Evolutionary conservation across 202 grass and related monocot species (phyloP).

Genomic region (Saccharum hybrid): DNA sequence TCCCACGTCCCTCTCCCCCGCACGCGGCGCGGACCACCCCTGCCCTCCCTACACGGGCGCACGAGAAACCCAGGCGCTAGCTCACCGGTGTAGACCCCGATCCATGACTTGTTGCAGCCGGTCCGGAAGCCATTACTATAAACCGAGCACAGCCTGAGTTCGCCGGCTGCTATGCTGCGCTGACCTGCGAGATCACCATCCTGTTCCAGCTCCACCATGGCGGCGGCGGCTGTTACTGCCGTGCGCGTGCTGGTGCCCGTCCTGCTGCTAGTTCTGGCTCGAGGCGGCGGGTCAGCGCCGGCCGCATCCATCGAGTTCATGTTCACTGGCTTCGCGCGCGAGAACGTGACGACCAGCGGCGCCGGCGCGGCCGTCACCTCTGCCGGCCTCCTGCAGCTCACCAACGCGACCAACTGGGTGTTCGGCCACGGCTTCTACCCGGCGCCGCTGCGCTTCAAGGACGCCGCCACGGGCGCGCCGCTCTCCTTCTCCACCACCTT

Average conservation of each 20-base stretch:
- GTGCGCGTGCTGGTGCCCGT: not conserved
- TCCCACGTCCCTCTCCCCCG: not conserved
- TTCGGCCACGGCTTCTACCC: conserved; percentile 67
- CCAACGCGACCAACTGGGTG: conserved; percentile 52
- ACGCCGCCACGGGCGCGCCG: conserved; percentile 19
- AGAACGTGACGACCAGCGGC: conserved; percentile 48
- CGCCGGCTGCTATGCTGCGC: not conserved
- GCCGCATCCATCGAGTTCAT: conserved; percentile 30
- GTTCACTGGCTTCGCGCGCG: conserved; percentile 36
- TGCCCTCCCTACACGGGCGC: not conserved
- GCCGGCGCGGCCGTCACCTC: conserved; percentile 44
- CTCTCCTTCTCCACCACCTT: conserved; percentile 83
- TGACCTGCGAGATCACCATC: no score
- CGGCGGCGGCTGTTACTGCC: not conserved
- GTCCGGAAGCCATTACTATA: not conserved
- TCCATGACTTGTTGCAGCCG: not conserved
- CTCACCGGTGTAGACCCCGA: not conserved
- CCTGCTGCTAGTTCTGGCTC: not conserved
- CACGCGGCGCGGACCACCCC: not conserved
- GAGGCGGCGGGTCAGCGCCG: no score
- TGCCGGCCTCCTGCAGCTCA: conserved; percentile 56
- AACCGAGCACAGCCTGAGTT: not conserved
- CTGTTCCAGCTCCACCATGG: not conserved
- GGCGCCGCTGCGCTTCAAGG: conserved; percentile 42
- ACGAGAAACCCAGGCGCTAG: not conserved